Base-by-base conservation (phyloP, 352 stramenopile genomes). In the Globisporangium heterothallicum region DNA sequence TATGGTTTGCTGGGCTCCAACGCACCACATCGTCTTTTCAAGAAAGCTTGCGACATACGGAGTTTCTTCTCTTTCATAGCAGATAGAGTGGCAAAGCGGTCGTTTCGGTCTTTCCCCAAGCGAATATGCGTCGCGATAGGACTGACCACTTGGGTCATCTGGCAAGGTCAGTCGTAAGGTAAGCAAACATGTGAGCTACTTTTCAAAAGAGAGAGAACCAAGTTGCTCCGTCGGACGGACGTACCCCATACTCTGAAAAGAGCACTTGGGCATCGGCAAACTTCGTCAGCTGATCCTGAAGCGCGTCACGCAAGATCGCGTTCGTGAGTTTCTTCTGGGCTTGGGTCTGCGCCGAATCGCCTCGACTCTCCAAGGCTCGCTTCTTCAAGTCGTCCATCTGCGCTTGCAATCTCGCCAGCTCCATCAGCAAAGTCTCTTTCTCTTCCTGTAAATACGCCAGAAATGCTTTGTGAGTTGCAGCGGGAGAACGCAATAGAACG, bases 351-450 rank as follows among this genome's bases (percentile, higher is more conserved):
- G 12, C 18, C 6, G 25, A 32, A 16, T 29, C 22, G 16, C 26
- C 55, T 16, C 52, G 54, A 9, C 47, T 51, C 13, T 45, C 49
- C 44, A 68, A 43, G 4, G 50, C 63, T 16, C 59, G 50, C 42
- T 55, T 61, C 59, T 82, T 72, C 22, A 79, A 47, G 38, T 60
- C 49, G 52, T 69, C 54, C 10, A 82, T 56, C 14, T 65, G 30
- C 26, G 61, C 55, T 53, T 78, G 58, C 27, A 79, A 44, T 25
- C 43, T 34, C 56, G 64, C 14, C 5, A 75, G 47, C 30, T 82
- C 53, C 13, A 42, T 16, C 13, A 69, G 42, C 0, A 82, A 46
- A 29, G 21, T 49, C 40, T 63, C 40, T 27, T 66, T 77, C 49
- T 82, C 63, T 47, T 82, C 72, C 59, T 68, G 38, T 42, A 35